A percentile compares a stretch with the other conserved stretches of the same genome.
These are phyloP conservation scores for Effrenium voratum DNA, from an alignment of 73 alveolate genomes.

Conservation along the genomic window DNA sequence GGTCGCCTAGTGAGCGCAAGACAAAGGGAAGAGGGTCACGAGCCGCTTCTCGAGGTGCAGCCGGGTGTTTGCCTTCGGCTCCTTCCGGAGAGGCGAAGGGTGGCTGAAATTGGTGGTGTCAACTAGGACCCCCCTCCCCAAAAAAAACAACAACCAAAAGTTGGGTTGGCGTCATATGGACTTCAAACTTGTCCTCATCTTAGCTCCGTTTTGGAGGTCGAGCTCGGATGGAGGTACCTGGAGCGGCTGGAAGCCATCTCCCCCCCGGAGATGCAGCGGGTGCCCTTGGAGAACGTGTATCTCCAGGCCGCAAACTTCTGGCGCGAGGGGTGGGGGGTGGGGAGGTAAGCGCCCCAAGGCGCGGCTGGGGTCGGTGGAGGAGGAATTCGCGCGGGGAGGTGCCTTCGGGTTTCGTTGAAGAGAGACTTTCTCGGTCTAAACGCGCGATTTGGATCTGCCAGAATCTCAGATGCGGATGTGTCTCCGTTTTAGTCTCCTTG, in stretches of 20 bases:
- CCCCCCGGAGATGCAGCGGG: conserved; percentile 98
- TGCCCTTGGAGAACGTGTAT: conserved; percentile 98
- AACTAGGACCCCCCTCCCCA: neutral
- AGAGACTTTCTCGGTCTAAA: no score
- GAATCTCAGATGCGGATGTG: no score
- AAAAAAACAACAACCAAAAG: neutral
- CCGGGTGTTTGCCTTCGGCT: conserved; percentile 97
- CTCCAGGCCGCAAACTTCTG: no score
- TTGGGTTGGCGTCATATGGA: neutral
- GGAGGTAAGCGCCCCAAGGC: no score
- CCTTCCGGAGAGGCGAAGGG: conserved; percentile 94
- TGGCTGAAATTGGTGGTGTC: neutral
- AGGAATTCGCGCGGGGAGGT: no score
- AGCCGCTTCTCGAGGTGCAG: conserved; percentile 75
- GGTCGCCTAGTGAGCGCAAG: no score
- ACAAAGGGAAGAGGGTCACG: neutral
- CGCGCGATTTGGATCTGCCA: no score
- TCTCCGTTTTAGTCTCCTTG: no score
- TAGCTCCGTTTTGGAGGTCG: neutral
- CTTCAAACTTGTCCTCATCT: neutral
- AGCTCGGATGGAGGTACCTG: conserved; percentile 93
- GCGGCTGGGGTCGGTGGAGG: no score
- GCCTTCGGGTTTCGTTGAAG: no score
- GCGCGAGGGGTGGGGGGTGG: no score
- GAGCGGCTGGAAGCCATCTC: conserved; percentile 96